Evolutionary conservation across 2,329 filamentous ascomycete species (phyloP).

Genomic region (Elsinoe perseae): DNA sequence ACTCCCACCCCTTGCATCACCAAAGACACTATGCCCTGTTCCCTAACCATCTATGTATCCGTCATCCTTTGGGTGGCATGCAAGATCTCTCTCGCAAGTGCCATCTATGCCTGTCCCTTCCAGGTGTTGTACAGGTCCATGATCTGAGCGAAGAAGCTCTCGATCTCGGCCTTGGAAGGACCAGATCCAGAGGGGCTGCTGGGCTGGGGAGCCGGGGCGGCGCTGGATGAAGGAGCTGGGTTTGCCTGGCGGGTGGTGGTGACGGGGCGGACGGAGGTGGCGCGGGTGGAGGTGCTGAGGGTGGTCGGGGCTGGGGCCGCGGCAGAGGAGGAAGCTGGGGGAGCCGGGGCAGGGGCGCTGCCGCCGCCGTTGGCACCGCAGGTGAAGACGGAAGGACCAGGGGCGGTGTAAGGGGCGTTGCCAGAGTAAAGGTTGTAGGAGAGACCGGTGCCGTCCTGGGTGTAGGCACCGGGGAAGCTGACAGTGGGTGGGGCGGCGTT

Average conservation of each 20-base stretch:
- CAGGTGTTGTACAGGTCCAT: slow-evolving; percentile 11
- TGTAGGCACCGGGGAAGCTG: slow-evolving; percentile 20
- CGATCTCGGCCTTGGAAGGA: slow-evolving; percentile 4
- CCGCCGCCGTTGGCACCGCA: slow-evolving; percentile 2
- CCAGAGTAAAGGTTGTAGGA: slow-evolving; percentile 21
- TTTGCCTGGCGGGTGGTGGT: slow-evolving; percentile 8
- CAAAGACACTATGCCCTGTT: neutral
- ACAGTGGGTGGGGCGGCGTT: slow-evolving; percentile 16
- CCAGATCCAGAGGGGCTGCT: neutral
- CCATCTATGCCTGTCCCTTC: slow-evolving; percentile 8
- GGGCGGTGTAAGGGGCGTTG: slow-evolving; percentile 18
- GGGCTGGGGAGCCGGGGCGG: neutral
- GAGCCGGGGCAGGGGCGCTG: slow-evolving; percentile 15
- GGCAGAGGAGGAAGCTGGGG: slow-evolving; percentile 29
- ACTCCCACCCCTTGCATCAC: neutral
- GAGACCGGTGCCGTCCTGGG: slow-evolving; percentile 19
- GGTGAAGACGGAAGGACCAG: slow-evolving; percentile 17
- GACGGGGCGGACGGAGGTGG: slow-evolving; percentile 20
- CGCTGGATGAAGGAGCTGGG: neutral
- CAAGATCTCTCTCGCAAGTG: neutral
- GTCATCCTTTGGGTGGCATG: neutral
- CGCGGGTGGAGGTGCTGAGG: slow-evolving; percentile 30
- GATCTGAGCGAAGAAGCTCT: slow-evolving; percentile 10
- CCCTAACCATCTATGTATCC: neutral
- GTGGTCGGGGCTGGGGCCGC: slow-evolving; percentile 29